Evolutionary conservation across 805 yeast species (phyloP).

Genomic region (Debaryomyces maramus): DNA sequence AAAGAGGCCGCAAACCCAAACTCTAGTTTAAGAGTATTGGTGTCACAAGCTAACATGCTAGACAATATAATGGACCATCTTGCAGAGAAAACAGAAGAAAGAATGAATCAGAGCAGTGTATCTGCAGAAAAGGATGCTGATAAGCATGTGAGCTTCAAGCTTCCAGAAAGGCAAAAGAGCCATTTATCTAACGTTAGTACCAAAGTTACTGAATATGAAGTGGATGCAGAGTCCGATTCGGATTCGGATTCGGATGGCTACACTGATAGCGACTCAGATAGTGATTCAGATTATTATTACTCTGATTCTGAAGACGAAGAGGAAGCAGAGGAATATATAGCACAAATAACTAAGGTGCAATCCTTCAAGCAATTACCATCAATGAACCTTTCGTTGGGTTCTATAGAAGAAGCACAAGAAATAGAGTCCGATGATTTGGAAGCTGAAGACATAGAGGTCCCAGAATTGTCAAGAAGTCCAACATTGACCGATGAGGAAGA

Average conservation of each 20-base stretch:
- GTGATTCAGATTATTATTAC: slow-evolving; percentile 19
- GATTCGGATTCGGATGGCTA: slow-evolving; percentile 24
- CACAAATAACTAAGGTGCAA: background rate
- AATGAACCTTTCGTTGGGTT: slow-evolving; percentile 16
- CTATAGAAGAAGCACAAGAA: slow-evolving; percentile 15
- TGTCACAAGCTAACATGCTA: slow-evolving; percentile 69
- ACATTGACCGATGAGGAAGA: slow-evolving; percentile 22
- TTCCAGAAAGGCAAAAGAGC: slow-evolving; percentile 8
- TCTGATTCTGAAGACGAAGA: slow-evolving; percentile 19
- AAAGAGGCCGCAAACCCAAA: slow-evolving; percentile 60
- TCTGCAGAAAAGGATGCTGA: slow-evolving; percentile 6
- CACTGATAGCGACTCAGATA: slow-evolving; percentile 13
- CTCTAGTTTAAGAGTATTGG: slow-evolving; percentile 56
- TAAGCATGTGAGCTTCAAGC: slow-evolving; percentile 13
- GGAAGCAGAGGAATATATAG: slow-evolving; percentile 10
- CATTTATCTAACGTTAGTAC: slow-evolving; percentile 15
- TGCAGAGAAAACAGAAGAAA: slow-evolving; percentile 28
- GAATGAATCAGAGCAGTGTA: slow-evolving; percentile 16
- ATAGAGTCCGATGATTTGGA: slow-evolving; percentile 9
- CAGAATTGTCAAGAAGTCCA: slow-evolving; percentile 18
- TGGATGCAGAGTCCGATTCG: slow-evolving; percentile 28
- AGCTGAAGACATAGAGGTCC: slow-evolving; percentile 10
- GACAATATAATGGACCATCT: slow-evolving; percentile 62
- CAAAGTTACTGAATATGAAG: slow-evolving; percentile 40
- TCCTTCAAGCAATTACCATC: slow-evolving; percentile 18